phyloP scores from a whole-genome alignment of 1,284 basidiomycete species.

The Laetiporus sulphureus region DNA sequence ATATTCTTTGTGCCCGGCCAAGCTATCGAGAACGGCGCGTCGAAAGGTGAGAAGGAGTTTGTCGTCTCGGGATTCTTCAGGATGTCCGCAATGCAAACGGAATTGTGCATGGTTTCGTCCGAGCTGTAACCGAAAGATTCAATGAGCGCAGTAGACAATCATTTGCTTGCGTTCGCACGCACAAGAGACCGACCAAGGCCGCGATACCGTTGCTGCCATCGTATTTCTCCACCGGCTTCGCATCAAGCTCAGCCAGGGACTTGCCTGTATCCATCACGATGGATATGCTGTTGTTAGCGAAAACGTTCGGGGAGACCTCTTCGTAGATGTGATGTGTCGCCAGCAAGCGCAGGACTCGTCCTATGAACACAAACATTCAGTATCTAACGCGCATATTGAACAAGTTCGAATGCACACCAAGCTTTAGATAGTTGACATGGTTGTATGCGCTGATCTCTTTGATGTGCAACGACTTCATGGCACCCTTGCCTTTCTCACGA shows the following conservation, averaged over 20 bases:
- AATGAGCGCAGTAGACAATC: neutral
- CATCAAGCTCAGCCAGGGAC: slow-evolving; percentile 10
- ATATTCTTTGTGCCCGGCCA: slow-evolving; percentile 16
- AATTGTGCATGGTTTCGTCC: slow-evolving; percentile 21
- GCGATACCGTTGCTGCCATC: slow-evolving; percentile 19
- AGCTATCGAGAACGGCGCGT: slow-evolving; percentile 21
- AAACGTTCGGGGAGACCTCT: slow-evolving; percentile 25
- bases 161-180: slow-evolving; percentile 8
- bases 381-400: neutral
- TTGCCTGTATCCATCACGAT: slow-evolving; percentile 23
- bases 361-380: too few species aligned
- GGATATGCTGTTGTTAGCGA: slow-evolving; percentile 26
- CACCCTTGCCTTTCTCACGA: slow-evolving; percentile 25
- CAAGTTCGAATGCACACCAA: slow-evolving; percentile 6
- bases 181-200: slow-evolving; percentile 19
- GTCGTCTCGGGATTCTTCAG: slow-evolving; percentile 17
- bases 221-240: slow-evolving; percentile 19
- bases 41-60: slow-evolving; percentile 14
- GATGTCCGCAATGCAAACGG: slow-evolving; percentile 21
- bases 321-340: slow-evolving; percentile 23
- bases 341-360: slow-evolving; percentile 22
- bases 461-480: slow-evolving; percentile 20
- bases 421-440: slow-evolving; percentile 11
- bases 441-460: slow-evolving; percentile 16
- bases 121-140: slow-evolving; percentile 11